Percentiles rank a stretch among this genome's conserved stretches.
These are phyloP conservation scores for Penicillium sp. DNA, from an alignment of 2,329 filamentous ascomycete genomes.

Conservation along the genomic window DNA sequence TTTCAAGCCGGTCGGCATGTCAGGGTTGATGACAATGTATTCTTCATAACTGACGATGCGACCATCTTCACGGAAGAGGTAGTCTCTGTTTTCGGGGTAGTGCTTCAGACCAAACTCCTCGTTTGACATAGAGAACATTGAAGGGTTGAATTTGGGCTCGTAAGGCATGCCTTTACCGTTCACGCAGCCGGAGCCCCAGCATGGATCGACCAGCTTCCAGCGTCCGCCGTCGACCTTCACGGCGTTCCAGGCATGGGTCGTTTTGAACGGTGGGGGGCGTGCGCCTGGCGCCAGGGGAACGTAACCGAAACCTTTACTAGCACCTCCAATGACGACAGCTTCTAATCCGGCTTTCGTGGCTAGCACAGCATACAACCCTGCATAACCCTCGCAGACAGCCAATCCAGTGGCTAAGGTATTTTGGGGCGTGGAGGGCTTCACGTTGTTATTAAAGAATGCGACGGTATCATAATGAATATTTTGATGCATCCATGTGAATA, in stretches of 20 bases:
- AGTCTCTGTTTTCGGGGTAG: constrained; percentile 66
- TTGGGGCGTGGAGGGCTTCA: constrained; percentile 67
- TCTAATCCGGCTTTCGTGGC: constrained; percentile 78
- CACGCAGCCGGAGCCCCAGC: constrained; percentile 85
- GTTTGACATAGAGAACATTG: constrained; percentile 64
- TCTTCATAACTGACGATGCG: constrained; percentile 72
- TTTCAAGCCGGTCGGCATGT: constrained; percentile 39
- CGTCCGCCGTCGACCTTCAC: constrained; percentile 80
- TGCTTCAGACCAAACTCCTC: constrained; percentile 79
- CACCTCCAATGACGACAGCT: constrained; percentile 69
- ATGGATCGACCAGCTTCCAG: constrained; percentile 90
- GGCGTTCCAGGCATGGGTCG: constrained; percentile 88
- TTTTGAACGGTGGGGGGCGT: constrained; percentile 62
- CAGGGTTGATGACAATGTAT: constrained; percentile 66
- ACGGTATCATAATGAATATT: constrained; percentile 84
- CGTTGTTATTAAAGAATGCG: constrained; percentile 71
- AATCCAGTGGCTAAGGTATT: constrained; percentile 73
- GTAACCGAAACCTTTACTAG: constrained; percentile 85
- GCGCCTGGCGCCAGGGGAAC: constrained; percentile 61
- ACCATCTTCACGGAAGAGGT: constrained; percentile 76
- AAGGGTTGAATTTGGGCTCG: constrained; percentile 65
- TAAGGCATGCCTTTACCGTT: constrained; percentile 58
- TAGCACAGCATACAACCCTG: constrained; percentile 75
- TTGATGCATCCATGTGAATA: constrained; percentile 95
- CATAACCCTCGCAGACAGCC: constrained; percentile 91